phyloP scores from a whole-genome alignment of 2,329 filamentous ascomycete genomes.

The Corynespora cassiicola region DNA sequence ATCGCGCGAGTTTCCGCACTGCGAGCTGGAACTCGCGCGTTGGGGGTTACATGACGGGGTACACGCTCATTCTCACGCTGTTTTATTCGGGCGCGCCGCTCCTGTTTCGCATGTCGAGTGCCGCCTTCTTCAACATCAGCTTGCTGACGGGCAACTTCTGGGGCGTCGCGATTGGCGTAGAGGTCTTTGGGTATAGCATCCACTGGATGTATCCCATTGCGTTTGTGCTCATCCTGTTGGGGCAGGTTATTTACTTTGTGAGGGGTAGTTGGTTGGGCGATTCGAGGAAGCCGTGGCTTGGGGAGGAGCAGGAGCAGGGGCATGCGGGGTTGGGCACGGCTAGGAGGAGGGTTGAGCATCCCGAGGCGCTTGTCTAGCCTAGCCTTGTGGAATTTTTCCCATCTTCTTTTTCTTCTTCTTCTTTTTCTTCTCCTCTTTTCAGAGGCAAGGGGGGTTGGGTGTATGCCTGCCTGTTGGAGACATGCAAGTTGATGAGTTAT shows the following conservation, averaged over 20 bases:
- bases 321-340: constrained; percentile 84
- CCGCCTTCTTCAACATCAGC: constrained; percentile 96
- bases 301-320: constrained; percentile 81
- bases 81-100: constrained; percentile 91
- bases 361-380: constrained; percentile 44
- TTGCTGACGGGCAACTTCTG: constrained; percentile 95
- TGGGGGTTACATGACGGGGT: constrained; percentile 85
- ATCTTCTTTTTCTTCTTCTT: too few species aligned
- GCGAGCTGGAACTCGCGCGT: constrained; percentile 59
- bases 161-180: constrained; percentile 90
- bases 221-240: constrained; percentile 89
- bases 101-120: constrained; percentile 85
- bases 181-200: constrained; percentile 79
- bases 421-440: too few species aligned
- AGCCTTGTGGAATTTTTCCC: too few species aligned
- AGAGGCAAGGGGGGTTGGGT: too few species aligned
- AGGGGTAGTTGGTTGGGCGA: constrained; percentile 84
- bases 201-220: constrained; percentile 95
- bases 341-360: constrained; percentile 64
- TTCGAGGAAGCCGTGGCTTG: constrained; percentile 93
- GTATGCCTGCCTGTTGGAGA: too few species aligned
- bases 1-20: constrained; percentile 71
- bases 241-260: constrained; percentile 86
- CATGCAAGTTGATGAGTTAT: too few species aligned
- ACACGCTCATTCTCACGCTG: constrained; percentile 79